These are phyloP conservation scores for Breviolum minutum DNA, from an alignment of 73 alveolate genomes.

Conservation along the genomic window DNA sequence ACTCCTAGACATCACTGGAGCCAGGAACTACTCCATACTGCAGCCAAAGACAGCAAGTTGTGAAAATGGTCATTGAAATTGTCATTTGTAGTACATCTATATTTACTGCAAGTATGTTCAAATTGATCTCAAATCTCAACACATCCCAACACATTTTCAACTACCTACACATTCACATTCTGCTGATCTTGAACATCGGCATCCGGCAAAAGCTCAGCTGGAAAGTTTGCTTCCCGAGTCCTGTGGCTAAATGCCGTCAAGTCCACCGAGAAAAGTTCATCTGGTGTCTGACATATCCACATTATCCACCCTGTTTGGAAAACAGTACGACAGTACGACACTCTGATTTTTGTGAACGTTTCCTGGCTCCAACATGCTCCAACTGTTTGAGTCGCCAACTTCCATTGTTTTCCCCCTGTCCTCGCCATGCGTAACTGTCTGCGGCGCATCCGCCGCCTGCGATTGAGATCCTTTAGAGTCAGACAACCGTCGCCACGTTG, in stretches of 20 bases:
- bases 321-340: neutral
- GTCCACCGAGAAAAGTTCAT: too few relatives aligned
- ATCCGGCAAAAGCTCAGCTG: constrained; percentile 71
- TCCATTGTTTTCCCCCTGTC: neutral
- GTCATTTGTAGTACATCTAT: too few relatives aligned
- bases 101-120: too few relatives aligned
- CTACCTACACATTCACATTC: neutral
- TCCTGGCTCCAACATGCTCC: too few relatives aligned
- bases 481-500: constrained; percentile 51
- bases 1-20: too few relatives aligned
- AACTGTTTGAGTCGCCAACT: neutral
- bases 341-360: neutral
- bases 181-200: constrained; percentile 84
- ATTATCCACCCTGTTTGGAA: neutral
- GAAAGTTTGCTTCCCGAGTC: constrained; percentile 50
- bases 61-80: too few relatives aligned
- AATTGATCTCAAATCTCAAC: too few relatives aligned
- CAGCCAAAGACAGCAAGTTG: neutral
- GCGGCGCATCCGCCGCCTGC: constrained; percentile 75
- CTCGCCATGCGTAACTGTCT: constrained; percentile 28
- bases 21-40: neutral
- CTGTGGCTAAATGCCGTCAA: neutral
- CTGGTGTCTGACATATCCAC: too few relatives aligned
- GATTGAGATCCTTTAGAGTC: constrained; percentile 51
- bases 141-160: neutral